Evolutionary conservation across 192 early-diverging fungal species (phyloP), one percentile per base, ranked within the genome.

Genomic region (Coemansia sp.): DNA sequence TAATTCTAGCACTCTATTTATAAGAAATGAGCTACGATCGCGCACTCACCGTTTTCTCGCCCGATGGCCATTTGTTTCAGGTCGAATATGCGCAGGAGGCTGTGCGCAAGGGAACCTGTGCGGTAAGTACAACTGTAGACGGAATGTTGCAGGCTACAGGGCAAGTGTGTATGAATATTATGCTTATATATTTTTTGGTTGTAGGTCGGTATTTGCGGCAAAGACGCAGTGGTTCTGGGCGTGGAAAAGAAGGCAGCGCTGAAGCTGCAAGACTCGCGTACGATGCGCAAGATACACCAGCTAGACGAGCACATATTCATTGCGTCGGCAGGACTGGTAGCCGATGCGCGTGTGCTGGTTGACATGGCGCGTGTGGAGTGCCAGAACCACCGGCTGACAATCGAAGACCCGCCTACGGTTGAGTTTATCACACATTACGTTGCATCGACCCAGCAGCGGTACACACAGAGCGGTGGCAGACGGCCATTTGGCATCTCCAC

Each of bases 21-120:
- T 35, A 23, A 26, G 18, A 48, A 58, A 77, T 77, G 73, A 74
- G 70, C 57, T 87, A 87, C 81, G 85, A 87, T 73, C 81, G 82
- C 54, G 94, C 94, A 30, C 83, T 99, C 52, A 99, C 94, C 46
- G 92, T 97, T 59, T 99, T 99, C 68, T 97, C 94, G 36, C 96
- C 96, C 35, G 96, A 99, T 69, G 96, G 96, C 21, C 94, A 95
- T 70, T 77, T 99, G 57, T 99, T 99, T 80, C 96, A 99, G 86
- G 96, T 99, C 66, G 94, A 99, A 77, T 99, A 99, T 68, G 96
- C 96, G 56, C 84, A 93, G 53, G 96, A 97, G 68, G 94, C 96
- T 26, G 94, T 99, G 46, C 83, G 93, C 57, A 96, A 94, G 74
- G 96, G 94, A 55, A 99, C 91, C 33, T 95, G 94, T 72, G 93